These are phyloP conservation scores for Ophiostoma tasmaniense DNA, from an alignment of 2,329 filamentous ascomycete species.

Conservation along the genomic window DNA sequence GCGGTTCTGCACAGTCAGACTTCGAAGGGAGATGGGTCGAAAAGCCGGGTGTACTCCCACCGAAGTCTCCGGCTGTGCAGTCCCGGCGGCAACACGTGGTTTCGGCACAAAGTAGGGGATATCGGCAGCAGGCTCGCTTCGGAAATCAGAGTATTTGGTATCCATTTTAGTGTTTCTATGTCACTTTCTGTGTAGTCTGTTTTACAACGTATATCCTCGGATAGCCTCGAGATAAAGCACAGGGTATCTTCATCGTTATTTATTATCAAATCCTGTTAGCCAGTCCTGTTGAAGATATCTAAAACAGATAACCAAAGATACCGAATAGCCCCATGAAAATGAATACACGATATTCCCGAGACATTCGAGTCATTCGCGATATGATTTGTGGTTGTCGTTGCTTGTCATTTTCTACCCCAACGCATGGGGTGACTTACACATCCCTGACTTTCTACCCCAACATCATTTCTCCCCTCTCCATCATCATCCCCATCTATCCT, in stretches of 20 bases:
- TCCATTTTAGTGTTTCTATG: neutral
- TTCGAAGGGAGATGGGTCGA: neutral
- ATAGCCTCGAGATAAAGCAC: neutral
- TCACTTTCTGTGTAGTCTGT: neutral
- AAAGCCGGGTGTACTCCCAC: neutral
- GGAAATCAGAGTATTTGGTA: neutral
- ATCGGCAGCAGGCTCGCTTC: neutral
- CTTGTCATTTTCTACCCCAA: neutral
- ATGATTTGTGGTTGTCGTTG: neutral
- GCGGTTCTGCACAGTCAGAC: constrained; percentile 34
- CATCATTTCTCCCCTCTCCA: neutral
- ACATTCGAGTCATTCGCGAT: neutral
- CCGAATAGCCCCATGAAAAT: neutral
- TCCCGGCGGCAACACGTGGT: neutral
- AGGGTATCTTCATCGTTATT: neutral
- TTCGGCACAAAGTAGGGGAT: neutral
- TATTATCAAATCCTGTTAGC: neutral
- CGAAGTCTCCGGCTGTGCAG: neutral
- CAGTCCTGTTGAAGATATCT: neutral
- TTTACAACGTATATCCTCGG: neutral
- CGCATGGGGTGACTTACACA: neutral
- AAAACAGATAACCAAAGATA: neutral
- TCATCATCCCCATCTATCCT: neutral
- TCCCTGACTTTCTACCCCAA: neutral
- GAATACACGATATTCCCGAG: neutral